Base-by-base conservation (phyloP, 805 yeast genomes). In the Wickerhamiella sergipiensis region DNA sequence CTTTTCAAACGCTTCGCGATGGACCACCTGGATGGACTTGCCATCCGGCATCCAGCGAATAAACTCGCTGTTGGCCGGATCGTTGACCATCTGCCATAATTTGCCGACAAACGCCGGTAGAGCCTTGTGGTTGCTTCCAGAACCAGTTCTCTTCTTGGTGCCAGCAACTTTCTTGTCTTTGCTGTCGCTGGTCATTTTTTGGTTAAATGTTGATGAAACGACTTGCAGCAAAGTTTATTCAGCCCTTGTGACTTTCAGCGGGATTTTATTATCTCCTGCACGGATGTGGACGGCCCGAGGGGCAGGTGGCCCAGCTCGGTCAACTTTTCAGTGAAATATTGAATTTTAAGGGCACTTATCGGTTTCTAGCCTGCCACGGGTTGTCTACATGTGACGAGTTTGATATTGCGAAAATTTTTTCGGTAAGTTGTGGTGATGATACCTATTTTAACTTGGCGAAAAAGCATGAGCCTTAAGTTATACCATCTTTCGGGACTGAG, bases 11-110 rank as follows among this genome's bases (percentile, higher is more conserved):
- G 67, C 67, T 55, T 90, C 97, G 49, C 95, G 75, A 59, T 88
- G 85, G 43, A 76, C 75, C 8, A 92, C 95, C 58, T 84, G 81
- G 64, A 92, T 88, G 3, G 92, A 78, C 56, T 79, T 74, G 2
- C 98, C 98, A 65, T 85, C 89, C 1, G 79, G 76, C 59, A 79
- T 72, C 98, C 98, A 92, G 39, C 80, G 72, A 46, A 92, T 90
- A 59, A 79, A 79, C 45, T 81, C 75, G 17, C 74, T 64, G 65
- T 89, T 90, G 0, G 67, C 60, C 0, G 78, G 71, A 63, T 90
- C 96, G 64, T 89, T 89, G 8, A 92, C 88, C 96, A 92, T 92
- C 38, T 81, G 76, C 98, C 98, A 90, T 18, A 92, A 70, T 66
- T 92, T 92, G 72, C 81, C 79, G 9, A 92, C 95, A 69, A 92